Conservation (phyloP, 73 alveolate species). For the Halteria grandinella region DNA sequence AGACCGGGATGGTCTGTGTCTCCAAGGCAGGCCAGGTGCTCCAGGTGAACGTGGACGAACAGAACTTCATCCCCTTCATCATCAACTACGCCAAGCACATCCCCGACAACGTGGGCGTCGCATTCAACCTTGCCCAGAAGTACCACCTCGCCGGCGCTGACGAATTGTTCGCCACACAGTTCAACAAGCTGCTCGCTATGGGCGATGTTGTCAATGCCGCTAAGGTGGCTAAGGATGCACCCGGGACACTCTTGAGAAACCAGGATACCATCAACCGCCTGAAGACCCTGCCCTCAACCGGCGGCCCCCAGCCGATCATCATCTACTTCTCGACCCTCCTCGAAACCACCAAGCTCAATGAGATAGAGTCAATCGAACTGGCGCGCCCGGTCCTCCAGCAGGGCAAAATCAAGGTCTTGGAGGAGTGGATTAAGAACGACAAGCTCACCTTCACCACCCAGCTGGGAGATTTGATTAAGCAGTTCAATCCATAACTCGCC, state of each 20-base stretch:
- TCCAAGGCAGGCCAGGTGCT: conserved; percentile 94
- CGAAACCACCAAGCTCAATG: conserved; percentile 89
- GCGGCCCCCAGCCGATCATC: conserved; percentile 95
- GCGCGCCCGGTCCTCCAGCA: conserved; percentile 93
- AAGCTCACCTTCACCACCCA: conserved; percentile 93
- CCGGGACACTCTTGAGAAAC: conserved; percentile 96
- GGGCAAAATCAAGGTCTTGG: conserved; percentile 85
- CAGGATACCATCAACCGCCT: conserved; percentile 91
- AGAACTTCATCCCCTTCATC: conserved; percentile 82
- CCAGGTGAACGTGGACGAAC: conserved; percentile 85
- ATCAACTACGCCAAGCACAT: conserved; percentile 90
- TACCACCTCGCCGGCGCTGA: conserved; percentile 97
- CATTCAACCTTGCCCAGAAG: conserved; percentile 94
- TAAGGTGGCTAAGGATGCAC: conserved; percentile 96
- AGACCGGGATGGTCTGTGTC: conserved; percentile 89
- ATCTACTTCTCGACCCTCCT: conserved; percentile 94
- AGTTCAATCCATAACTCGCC: conserved; percentile 91
- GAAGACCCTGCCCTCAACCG: conserved; percentile 82
- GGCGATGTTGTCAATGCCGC: conserved; percentile 98
- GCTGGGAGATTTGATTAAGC: conserved; percentile 94
- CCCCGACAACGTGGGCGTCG: conserved; percentile 90
- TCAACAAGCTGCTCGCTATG: conserved; percentile 87
- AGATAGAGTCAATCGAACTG: conserved; percentile 91
- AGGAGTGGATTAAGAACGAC: conserved; percentile 91
- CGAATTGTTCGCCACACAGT: conserved; percentile 89